phyloP scores from a whole-genome alignment of 1,284 basidiomycete species.

The Tylopilus orsonianus region DNA sequence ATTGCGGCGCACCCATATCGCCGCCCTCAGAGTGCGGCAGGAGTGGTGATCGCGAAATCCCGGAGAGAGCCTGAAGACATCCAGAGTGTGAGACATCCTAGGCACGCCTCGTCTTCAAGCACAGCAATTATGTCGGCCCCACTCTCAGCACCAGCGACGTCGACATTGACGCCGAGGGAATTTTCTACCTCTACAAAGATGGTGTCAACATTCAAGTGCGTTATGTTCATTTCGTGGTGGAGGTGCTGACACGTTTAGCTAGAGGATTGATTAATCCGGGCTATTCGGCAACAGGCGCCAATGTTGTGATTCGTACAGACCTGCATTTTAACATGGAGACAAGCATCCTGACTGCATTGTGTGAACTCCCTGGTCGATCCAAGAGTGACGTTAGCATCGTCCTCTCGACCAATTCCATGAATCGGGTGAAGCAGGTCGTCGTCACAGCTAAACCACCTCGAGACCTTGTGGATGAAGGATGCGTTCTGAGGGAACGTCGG shows the following conservation, averaged over 20 bases:
- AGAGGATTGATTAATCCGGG: conserved; percentile 24
- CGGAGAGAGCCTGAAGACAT: conserved; percentile 26
- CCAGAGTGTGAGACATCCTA: conserved; percentile 32
- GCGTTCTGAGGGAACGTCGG: conserved; percentile 49
- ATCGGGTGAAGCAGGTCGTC: conserved; percentile 54
- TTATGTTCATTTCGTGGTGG: conserved; percentile 3
- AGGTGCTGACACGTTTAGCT: conserved; percentile 10
- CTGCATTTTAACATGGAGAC: conserved; percentile 49
- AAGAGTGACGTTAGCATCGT: conserved; percentile 51
- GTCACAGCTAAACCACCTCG: conserved; percentile 45
- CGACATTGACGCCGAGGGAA: conserved; percentile 7
- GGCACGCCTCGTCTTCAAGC: conserved; percentile 16
- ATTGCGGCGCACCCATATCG: conserved; percentile 31
- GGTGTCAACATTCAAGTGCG: conserved; percentile 23
- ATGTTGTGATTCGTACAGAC: conserved; percentile 48
- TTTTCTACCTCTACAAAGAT: conserved; percentile 5
- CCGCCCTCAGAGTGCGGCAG: conserved; percentile 35
- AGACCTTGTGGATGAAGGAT: conserved; percentile 35
- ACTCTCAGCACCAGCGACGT: background rate
- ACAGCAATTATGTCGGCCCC: conserved; percentile 11
- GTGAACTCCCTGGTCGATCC: conserved; percentile 65
- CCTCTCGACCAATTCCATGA: conserved; percentile 54
- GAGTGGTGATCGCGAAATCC: conserved; percentile 22
- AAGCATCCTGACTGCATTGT: conserved; percentile 50
- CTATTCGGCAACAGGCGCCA: conserved; percentile 18